Evolutionary conservation across 495 filamentous ascomycete species (phyloP).

Genomic region (Stereocaulon alpinum): DNA sequence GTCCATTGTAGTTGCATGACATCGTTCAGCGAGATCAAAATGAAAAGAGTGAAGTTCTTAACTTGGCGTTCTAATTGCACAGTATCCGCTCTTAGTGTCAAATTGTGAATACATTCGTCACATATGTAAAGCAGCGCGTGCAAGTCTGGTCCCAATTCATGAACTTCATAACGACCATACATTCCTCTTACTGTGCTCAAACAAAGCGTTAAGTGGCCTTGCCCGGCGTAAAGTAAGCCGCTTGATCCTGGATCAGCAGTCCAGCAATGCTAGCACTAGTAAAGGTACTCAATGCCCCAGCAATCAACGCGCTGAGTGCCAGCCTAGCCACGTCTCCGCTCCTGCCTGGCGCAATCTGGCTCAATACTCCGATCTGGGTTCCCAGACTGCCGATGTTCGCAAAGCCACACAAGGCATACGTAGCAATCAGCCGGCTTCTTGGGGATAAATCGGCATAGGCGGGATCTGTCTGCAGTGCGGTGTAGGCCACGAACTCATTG

Average conservation of each 20-base stretch:
- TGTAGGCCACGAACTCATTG: constrained; percentile 59
- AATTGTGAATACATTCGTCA: too few species aligned
- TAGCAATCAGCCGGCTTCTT: constrained; percentile 32
- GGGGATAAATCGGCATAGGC: constrained; percentile 47
- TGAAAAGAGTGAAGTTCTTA: too few species aligned
- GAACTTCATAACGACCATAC: background rate
- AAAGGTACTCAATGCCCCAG: constrained; percentile 68
- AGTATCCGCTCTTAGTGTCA: too few species aligned
- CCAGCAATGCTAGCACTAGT: constrained; percentile 77
- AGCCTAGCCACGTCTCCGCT: constrained; percentile 65
- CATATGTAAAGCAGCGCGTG: too few species aligned
- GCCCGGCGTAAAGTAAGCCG: constrained; percentile 20
- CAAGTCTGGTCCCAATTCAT: too few species aligned
- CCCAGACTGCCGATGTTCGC: constrained; percentile 75
- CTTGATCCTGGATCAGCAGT: constrained; percentile 52
- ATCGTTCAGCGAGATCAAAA: too few species aligned
- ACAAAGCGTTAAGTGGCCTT: constrained; percentile 6
- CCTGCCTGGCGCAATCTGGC: constrained; percentile 65
- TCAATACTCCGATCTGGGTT: constrained; percentile 76
- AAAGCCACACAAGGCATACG: constrained; percentile 43
- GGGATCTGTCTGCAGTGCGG: constrained; percentile 35
- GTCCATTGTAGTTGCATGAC: too few species aligned
- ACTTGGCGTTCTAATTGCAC: too few species aligned
- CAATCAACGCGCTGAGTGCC: constrained; percentile 65
- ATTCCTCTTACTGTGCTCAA: background rate